Base-by-base conservation (phyloP, 1,139 yeast genomes). In the Yamadazyma taylorii region DNA sequence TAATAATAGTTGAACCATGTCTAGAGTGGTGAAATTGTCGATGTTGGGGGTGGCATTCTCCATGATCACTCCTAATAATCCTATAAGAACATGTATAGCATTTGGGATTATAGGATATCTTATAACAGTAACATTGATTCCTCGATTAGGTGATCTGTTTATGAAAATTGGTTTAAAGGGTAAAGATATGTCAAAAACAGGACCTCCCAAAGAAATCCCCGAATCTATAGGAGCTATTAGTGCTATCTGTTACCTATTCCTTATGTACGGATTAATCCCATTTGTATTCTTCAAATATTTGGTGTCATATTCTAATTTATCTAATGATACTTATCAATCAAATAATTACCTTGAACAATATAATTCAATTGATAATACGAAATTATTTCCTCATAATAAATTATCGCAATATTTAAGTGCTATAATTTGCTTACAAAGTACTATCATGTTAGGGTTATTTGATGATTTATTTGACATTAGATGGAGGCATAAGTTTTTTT, bases 401-500 rank as follows among this genome's bases (percentile, higher is more conserved):
- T 70, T 92, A 41, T 84, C 96, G 0, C 94, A 88, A 46, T 92
- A 83, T 58, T 71, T 92, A 48, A 81, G 95, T 52, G 95, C 95
- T 2, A 69, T 90, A 10, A 65, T 92, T 43, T 87, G 95, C 44
- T 66, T 92, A 34, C 90, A 88, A 60, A 79, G 90, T 47, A 90
- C 94, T 58, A 75, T 89, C 13, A 66, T 94, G 37, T 69, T 92
- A 35, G 99, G 99, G 0, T 73, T 92, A 19, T 86, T 95, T 36
- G 99, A 92, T 59, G 99, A 92, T 62, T 69, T 92, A 51, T 92
- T 92, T 56, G 98, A 92, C 60, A 81, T 92, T 44, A 77, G 96
- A 48, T 92, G 99, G 99, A 74, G 99, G 56, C 96, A 92, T 65
- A 92, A 92, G 69, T 88, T 92, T 63, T 88, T 92, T 55, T 60